These are phyloP conservation scores for Coemansia sp. DNA, from an alignment of 192 early-diverging fungal genomes.

Conservation along the genomic window DNA sequence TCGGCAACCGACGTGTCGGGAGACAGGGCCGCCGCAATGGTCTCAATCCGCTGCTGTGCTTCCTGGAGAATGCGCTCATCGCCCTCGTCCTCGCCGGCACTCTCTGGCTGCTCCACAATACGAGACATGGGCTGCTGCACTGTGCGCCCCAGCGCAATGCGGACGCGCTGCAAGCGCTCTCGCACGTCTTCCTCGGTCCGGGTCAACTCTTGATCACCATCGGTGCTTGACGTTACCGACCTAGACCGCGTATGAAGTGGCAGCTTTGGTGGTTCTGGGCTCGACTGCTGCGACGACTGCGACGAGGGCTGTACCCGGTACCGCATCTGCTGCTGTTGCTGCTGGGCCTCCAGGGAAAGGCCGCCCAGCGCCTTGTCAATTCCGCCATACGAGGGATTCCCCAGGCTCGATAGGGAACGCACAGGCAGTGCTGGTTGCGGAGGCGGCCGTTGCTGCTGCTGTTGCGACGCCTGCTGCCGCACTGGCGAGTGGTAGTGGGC, in stretches of 20 bases:
- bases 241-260: constrained; percentile 3
- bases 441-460: constrained; percentile 4
- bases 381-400: constrained; percentile 1
- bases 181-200: constrained; percentile 36
- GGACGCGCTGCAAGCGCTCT: constrained; percentile 30
- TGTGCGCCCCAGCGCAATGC: constrained; percentile 11
- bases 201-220: constrained; percentile 20
- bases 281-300: constrained; percentile 17
- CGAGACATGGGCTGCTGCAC: background rate
- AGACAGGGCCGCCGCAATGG: constrained; percentile 9
- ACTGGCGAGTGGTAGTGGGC: constrained; percentile 17
- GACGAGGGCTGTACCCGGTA: constrained; percentile 1
- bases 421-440: background rate
- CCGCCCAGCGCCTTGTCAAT: constrained; percentile 11
- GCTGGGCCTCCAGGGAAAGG: constrained; percentile 22
- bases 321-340: constrained; percentile 2
- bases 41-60: constrained; percentile 7
- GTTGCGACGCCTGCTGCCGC: constrained; percentile 4
- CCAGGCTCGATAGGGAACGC: constrained; percentile 7
- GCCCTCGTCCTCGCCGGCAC: too few relatives aligned
- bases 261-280: constrained; percentile 12
- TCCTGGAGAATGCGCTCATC: too few relatives aligned
- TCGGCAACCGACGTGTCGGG: constrained; percentile 12
- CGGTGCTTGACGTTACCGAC: constrained; percentile 15
- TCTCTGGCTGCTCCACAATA: constrained; percentile 10